Evolutionary conservation across 2,329 filamentous ascomycete species (phyloP).

Genomic region (Aspergillus unguis): DNA sequence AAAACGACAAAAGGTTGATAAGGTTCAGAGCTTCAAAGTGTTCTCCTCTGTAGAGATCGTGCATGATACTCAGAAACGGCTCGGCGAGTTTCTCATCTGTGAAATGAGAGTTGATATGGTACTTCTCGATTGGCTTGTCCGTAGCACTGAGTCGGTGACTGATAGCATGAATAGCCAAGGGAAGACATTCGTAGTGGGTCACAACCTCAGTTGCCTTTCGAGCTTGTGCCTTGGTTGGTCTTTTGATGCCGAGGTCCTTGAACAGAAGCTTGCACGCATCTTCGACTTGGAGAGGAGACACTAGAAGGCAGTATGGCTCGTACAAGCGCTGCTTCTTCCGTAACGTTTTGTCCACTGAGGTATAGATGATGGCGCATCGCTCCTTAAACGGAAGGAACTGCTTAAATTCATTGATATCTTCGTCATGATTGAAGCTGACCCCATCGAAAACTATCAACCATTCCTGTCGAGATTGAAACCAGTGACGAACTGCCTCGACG

Average conservation of each 20-base stretch:
- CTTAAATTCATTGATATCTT: constrained; percentile 49
- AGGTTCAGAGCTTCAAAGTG: constrained; percentile 59
- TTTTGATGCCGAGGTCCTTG: constrained; percentile 59
- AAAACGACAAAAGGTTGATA: constrained; percentile 63
- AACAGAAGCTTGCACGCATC: constrained; percentile 62
- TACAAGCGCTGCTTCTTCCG: constrained; percentile 56
- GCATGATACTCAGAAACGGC: constrained; percentile 48
- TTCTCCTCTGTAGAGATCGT: constrained; percentile 41
- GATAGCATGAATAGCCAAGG: constrained; percentile 65
- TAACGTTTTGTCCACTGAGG: constrained; percentile 61
- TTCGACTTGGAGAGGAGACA: constrained; percentile 53
- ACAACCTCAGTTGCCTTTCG: constrained; percentile 61
- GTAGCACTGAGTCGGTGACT: constrained; percentile 61
- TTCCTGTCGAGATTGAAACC: constrained; percentile 59
- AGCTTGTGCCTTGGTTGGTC: constrained; percentile 54
- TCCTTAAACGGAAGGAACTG: constrained; percentile 63
- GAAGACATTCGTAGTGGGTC: constrained; percentile 61
- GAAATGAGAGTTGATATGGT: constrained; percentile 54
- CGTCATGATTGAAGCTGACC: constrained; percentile 58
- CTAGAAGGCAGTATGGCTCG: constrained; percentile 57
- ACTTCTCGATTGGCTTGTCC: constrained; percentile 59
- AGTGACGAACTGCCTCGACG: constrained; percentile 57
- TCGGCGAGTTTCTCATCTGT: constrained; percentile 54
- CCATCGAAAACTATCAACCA: constrained; percentile 69
- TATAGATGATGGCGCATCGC: constrained; percentile 65